Conservation (phyloP, 352 stramenopile species). For the Globisporangium sylvaticum region DNA sequence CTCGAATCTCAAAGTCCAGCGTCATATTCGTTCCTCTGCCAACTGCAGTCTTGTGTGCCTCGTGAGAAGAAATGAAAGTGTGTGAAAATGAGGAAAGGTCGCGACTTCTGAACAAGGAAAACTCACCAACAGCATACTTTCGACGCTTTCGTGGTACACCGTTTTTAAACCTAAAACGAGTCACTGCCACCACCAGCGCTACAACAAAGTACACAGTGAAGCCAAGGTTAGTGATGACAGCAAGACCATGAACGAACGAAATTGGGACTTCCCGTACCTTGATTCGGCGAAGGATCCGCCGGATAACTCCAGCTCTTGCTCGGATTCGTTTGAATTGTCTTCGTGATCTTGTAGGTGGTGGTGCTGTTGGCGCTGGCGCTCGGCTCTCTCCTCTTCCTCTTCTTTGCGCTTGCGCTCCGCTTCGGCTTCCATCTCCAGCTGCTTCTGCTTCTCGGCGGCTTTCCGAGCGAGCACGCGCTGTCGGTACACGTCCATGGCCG, state of each 20-base stretch:
- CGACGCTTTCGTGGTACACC: too few species aligned
- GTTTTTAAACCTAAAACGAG: too few species aligned
- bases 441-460: constrained; percentile 54
- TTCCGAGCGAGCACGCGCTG: constrained; percentile 61
- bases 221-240: too few species aligned
- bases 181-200: too few species aligned
- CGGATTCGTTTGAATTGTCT: constrained; percentile 15
- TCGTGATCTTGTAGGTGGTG: constrained; percentile 19
- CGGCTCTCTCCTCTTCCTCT: constrained; percentile 30
- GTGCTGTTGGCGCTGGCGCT: constrained; percentile 10
- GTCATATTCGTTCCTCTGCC: constrained; percentile 8
- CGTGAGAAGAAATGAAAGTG: background rate
- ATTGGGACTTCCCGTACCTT: constrained; percentile 30
- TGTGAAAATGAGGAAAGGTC: constrained; percentile 1
- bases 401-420: constrained; percentile 31
- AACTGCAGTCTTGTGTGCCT: background rate
- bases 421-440: constrained; percentile 39
- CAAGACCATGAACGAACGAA: too few species aligned
- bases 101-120: background rate
- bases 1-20: constrained; percentile 23
- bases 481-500: constrained; percentile 55
- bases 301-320: constrained; percentile 56
- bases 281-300: constrained; percentile 63
- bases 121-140: constrained; percentile 7
- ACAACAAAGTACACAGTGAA: too few species aligned